Conservation (phyloP, 352 stramenopile genomes). For the Phytophthora podocarpi region DNA sequence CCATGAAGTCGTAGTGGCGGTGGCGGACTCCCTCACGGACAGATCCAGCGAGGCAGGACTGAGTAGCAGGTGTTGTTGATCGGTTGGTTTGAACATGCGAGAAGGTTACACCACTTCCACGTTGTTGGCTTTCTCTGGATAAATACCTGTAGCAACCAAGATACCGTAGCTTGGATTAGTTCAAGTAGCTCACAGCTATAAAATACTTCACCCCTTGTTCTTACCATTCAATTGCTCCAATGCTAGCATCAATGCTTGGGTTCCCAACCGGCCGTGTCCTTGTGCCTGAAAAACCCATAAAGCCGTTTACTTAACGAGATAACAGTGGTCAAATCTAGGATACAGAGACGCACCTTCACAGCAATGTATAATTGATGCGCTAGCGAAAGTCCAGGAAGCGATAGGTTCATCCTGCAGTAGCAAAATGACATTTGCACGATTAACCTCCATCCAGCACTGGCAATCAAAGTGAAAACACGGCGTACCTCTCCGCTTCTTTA, state of each 20-base stretch:
- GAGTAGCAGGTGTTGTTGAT: not conserved
- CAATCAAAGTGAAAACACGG: not conserved
- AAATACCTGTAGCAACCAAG: constrained; percentile 45
- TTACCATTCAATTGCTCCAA: constrained; percentile 88
- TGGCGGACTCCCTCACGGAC: not conserved
- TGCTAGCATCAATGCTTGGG: constrained; percentile 86
- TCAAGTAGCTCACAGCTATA: not conserved
- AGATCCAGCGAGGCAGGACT: not conserved
- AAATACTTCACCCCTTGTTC: not conserved
- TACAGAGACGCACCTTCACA: constrained; percentile 56
- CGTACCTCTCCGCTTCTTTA: constrained; percentile 79
- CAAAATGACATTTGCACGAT: constrained; percentile 1
- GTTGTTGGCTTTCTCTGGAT: constrained; percentile 45
- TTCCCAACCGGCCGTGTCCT: constrained; percentile 79
- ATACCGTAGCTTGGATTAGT: not conserved
- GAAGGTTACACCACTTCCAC: constrained; percentile 43
- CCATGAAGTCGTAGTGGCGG: constrained; percentile 5
- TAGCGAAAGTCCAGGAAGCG: constrained; percentile 81
- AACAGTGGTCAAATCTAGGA: not conserved
- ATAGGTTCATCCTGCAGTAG: constrained; percentile 78
- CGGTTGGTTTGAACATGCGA: constrained; percentile 9
- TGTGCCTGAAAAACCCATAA: constrained; percentile 53
- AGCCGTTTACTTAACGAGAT: constrained; percentile 4
- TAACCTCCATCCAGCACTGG: not conserved
- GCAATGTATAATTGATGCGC: constrained; percentile 89